phyloP scores from a whole-genome alignment of 2,329 filamentous ascomycete species.

The Apiospora kogelbergensis region DNA sequence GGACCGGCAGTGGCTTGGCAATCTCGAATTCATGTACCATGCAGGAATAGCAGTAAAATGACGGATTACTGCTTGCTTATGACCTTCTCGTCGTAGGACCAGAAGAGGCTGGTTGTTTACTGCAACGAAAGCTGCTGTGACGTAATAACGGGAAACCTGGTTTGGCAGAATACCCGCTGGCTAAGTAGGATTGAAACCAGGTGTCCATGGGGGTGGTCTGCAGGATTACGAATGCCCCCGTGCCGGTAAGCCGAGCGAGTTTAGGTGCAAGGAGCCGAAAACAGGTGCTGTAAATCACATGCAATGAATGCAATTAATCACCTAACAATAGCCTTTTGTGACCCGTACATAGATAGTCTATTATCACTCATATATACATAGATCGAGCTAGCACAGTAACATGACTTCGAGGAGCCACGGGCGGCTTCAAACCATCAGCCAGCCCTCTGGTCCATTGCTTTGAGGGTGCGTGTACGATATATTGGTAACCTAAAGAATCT shows the following conservation, averaged over 20 bases:
- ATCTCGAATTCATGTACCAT: neutral
- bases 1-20: neutral
- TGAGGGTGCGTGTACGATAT: neutral
- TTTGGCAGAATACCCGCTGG: neutral
- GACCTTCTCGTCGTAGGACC: neutral
- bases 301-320: neutral
- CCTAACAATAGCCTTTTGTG: neutral
- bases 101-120: neutral
- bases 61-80: neutral
- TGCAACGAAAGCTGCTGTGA: neutral
- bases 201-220: neutral
- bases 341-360: too few relatives aligned
- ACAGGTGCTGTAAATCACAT: too few relatives aligned
- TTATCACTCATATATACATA: too few relatives aligned
- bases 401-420: neutral
- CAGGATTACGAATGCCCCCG: neutral
- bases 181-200: neutral
- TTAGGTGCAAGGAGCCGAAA: too few relatives aligned
- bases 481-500: neutral
- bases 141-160: slow-evolving; percentile 3
- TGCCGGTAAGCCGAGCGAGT: neutral
- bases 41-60: neutral
- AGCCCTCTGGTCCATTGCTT: neutral
- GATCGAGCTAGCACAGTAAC: neutral
- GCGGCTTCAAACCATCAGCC: neutral